phyloP scores from a whole-genome alignment of 768 basidiomycete genomes.

The Leucocoprinus leucothites region DNA sequence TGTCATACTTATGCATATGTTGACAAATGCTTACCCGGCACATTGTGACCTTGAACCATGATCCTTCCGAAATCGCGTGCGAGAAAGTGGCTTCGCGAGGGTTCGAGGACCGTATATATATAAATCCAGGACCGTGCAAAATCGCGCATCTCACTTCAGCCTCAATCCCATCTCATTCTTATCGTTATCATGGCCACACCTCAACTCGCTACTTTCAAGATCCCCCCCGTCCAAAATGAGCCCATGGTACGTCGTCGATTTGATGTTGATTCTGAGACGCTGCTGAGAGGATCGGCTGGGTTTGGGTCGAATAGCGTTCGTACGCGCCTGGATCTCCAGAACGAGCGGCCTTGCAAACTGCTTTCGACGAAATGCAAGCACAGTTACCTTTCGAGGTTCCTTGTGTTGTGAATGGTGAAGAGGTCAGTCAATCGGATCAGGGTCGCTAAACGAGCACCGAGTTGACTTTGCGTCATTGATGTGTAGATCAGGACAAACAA shows the following conservation, averaged over 20 bases:
- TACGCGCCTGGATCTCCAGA: conserved; percentile 83
- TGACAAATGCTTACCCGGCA: neutral
- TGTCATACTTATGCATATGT: too few relatives aligned
- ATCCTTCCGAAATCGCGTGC: neutral
- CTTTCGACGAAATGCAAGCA: conserved; percentile 76
- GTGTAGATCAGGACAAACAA: conserved; percentile 77
- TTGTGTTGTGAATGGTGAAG: conserved; percentile 87
- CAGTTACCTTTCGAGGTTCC: conserved; percentile 90
- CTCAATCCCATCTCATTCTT: neutral
- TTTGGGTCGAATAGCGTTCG: conserved; percentile 45
- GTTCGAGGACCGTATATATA: neutral
- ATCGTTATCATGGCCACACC: conserved; percentile 56
- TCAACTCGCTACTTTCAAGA: conserved; percentile 82
- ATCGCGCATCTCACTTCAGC: neutral
- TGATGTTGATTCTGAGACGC: neutral
- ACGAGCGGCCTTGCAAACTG: conserved; percentile 66
- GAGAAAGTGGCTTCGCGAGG: neutral
- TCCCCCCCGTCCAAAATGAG: conserved; percentile 88
- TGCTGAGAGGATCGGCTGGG: too few relatives aligned
- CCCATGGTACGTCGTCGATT: conserved; percentile 65
- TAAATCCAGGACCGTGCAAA: neutral
- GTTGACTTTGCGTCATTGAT: neutral
- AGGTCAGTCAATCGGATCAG: conserved; percentile 40
- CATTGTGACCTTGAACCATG: neutral
- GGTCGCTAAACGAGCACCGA: neutral